Conservation (phyloP, 805 yeast genomes). For the Saturnispora quitensis region DNA sequence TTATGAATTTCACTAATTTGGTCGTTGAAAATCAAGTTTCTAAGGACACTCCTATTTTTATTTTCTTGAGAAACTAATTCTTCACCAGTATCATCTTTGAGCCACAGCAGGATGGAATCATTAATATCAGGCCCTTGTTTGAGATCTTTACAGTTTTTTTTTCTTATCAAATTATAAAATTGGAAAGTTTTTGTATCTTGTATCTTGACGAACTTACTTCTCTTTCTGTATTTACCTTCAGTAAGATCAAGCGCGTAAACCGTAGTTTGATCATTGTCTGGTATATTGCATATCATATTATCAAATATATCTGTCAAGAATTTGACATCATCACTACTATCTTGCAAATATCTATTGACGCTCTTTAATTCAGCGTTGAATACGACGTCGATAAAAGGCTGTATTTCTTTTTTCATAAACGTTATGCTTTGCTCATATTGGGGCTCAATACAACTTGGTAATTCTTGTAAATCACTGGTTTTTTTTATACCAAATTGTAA, state of each 20-base stretch:
- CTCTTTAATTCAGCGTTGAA: constrained; percentile 38
- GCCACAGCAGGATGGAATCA: not conserved
- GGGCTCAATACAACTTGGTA: not conserved
- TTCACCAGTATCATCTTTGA: not conserved
- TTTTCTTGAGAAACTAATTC: constrained; percentile 36
- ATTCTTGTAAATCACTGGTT: not conserved
- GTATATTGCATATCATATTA: constrained; percentile 32
- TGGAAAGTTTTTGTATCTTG: not conserved
- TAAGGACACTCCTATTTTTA: constrained; percentile 62
- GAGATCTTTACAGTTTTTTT: not conserved
- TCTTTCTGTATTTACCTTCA: constrained; percentile 62
- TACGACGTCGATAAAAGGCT: constrained; percentile 30
- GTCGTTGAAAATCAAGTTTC: constrained; percentile 63
- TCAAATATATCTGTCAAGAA: constrained; percentile 41
- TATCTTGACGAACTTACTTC: constrained; percentile 45
- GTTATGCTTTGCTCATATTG: not conserved
- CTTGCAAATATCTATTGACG: constrained; percentile 50
- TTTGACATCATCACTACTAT: constrained; percentile 50
- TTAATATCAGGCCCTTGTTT: not conserved
- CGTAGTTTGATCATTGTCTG: constrained; percentile 14
- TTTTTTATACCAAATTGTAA: not conserved
- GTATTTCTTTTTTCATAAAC: constrained; percentile 21
- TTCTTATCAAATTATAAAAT: constrained; percentile 7
- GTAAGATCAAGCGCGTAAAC: constrained; percentile 52
- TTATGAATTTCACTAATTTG: constrained; percentile 66